phyloP scores from a whole-genome alignment of 2,329 filamentous ascomycete genomes.

The Curvularia eragrostidis region DNA sequence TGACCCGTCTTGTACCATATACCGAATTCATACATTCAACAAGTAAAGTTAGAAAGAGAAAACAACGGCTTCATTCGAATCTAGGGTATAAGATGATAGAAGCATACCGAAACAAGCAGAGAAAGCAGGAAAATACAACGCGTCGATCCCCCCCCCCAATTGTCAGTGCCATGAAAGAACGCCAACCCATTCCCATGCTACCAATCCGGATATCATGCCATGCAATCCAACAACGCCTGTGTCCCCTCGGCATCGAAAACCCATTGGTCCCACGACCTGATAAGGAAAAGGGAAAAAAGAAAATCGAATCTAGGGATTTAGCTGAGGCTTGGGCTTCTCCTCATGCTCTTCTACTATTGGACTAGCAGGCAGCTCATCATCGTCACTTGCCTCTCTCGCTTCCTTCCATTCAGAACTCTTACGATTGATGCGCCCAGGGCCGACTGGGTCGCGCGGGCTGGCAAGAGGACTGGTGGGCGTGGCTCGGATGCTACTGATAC shows the following conservation, averaged over 20 bases:
- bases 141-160: not conserved
- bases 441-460: conserved; percentile 54
- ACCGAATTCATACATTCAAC: not conserved
- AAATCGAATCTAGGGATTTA: not conserved
- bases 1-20: not conserved
- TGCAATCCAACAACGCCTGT: conserved; percentile 2
- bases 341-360: conserved; percentile 19
- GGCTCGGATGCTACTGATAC: conserved; percentile 73
- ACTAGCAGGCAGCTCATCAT: conserved; percentile 31
- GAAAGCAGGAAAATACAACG: conserved; percentile 8
- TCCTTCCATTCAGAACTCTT: conserved; percentile 49
- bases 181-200: not conserved
- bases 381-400: conserved; percentile 36
- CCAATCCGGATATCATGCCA: conserved; percentile 11
- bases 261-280: not conserved
- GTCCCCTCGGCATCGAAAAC: not conserved
- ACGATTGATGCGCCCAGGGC: conserved; percentile 40
- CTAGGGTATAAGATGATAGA: conserved; percentile 23
- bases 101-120: not conserved
- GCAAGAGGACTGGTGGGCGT: conserved; percentile 65
- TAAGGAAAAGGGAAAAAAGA: not conserved
- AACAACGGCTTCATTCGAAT: conserved; percentile 17
- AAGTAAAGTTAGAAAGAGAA: not conserved
- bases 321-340: conserved; percentile 9
- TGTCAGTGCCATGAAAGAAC: not conserved